Evolutionary conservation across 805 yeast species (phyloP).

Genomic region (Nakazawaea ishiwadae): DNA sequence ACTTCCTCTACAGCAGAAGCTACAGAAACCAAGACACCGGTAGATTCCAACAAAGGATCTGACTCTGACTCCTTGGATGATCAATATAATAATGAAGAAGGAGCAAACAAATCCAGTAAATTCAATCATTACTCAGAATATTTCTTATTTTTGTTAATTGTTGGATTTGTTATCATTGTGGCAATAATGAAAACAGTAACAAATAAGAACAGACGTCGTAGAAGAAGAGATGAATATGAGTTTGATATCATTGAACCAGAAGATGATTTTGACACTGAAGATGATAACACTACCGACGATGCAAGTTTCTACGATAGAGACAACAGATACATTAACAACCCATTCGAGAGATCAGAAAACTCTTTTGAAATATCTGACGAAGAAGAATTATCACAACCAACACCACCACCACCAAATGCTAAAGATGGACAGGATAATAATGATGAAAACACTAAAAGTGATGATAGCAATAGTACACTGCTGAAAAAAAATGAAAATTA

Average conservation of each 20-base stretch:
- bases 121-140: conserved; percentile 54
- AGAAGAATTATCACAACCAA: background rate
- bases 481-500: conserved; percentile 7
- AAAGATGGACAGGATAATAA: conserved; percentile 10
- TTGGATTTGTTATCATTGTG: conserved; percentile 49
- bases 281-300: conserved; percentile 34
- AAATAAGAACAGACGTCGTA: conserved; percentile 33
- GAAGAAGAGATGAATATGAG: conserved; percentile 69
- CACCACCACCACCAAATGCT: background rate
- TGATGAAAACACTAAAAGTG: conserved; percentile 16
- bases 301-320: conserved; percentile 15
- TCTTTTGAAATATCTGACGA: conserved; percentile 13
- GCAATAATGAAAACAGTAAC: conserved; percentile 37
- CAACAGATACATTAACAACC: conserved; percentile 8
- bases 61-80: conserved; percentile 13
- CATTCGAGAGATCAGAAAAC: conserved; percentile 7
- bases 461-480: background rate
- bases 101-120: conserved; percentile 27
- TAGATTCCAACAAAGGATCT: conserved; percentile 17
- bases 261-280: conserved; percentile 27
- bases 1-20: conserved; percentile 13
- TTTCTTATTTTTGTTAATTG: conserved; percentile 50
- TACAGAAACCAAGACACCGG: conserved; percentile 14
- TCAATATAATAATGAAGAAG: conserved; percentile 25
- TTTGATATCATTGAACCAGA: conserved; percentile 75